Base-by-base conservation (phyloP, 345 rosid species). In the Gossypium rotundifolium region DNA sequence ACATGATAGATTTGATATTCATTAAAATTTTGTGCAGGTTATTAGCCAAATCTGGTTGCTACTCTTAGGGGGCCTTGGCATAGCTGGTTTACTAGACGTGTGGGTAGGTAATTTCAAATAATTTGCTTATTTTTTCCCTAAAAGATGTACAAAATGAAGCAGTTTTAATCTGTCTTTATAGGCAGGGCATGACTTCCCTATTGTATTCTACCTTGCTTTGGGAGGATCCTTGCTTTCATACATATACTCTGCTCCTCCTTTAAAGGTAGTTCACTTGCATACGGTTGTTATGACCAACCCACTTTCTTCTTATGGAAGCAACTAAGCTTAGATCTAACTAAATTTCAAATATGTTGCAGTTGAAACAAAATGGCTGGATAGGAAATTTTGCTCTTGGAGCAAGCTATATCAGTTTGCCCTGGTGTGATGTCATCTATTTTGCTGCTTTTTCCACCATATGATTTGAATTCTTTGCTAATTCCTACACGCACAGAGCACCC, bases 351-450 rank as follows among this genome's bases (percentile, higher is more conserved):
- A 33, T 27, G 27, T 76, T 87, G 82, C 85, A 95, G 99, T 93
- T 95, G 81, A 93, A 93, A 81, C 99, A 93, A 88, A 95, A 92
- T 81, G 99, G 99, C 70, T 95, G 98, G 97, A 83, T 95, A 53
- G 98, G 99, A 79, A 95, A 95, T 81, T 91, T 90, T 70, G 98
- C 99, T 42, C 79, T 95, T 61, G 99, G 99, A 71, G 96, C 96
- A 58, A 95, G 99, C 83, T 95, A 95, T 75, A 95, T 95, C 79
- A 83, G 98, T 84, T 89, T 95, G 82, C 99, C 99, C 68, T 95
- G 99, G 99, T 95, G 58, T 65, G 80, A 69, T 72, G 57, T 76
- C 55, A 51, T 68, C 42, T 10, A 51, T 45, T 60, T 16, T 57
- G 70, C 67, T 73, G 13, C 72, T 6, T 44, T 49, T 23, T n/a